Evolutionary conservation across 2,329 filamentous ascomycete species (phyloP), one percentile per base, ranked within the genome.

Genomic region (Pyrenophora seminiperda): DNA sequence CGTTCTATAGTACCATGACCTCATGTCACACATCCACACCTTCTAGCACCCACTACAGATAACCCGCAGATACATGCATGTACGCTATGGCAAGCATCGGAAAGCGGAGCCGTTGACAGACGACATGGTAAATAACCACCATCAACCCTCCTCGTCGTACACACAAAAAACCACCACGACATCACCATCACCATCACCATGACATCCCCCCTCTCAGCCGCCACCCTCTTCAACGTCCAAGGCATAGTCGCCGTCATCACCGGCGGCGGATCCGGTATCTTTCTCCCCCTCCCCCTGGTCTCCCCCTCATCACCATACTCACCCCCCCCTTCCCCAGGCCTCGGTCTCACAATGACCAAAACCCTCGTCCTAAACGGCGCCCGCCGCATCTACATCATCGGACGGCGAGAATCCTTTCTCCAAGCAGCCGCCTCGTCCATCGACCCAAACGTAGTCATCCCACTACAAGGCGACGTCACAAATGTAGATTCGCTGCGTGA

Each of bases 191-290:
- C 19, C 13, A 6, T 27, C 31, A 19, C 9, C 2, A 46, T 47
- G 39, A 42, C 46, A 4, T 27, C 41, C 5, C 44, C 51, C 18
- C 29, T 61, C n/a, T 47, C 41, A 32, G 58, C 51, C n/a, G 32
- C 15, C 6, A 30, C 44, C 9, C 54, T 63, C 32, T 63, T 63
- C 58, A 54, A 48, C 14, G 59, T 62, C 36, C 52, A 61, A 7
- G 53, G 57, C 14, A 36, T 65, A 1, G 53, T 65, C 3, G 59
- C 58, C 9, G 62, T 65, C 7, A 49, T 65, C 22, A 64, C 62
- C 5, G 62, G 62, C 32, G 62, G 61, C 11, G 62, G 61, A 36
- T 54, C 53, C 13, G 61, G 59, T 61, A 57, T 7, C 20, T 22
- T 3, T 22, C 22, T 18, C 9, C 10, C 13, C n/a, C n/a, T n/a